A percentile compares a stretch with the other conserved stretches of the same genome.
phyloP scores from a whole-genome alignment of 139 green algal genomes.

The Chlorella vulgaris region DNA sequence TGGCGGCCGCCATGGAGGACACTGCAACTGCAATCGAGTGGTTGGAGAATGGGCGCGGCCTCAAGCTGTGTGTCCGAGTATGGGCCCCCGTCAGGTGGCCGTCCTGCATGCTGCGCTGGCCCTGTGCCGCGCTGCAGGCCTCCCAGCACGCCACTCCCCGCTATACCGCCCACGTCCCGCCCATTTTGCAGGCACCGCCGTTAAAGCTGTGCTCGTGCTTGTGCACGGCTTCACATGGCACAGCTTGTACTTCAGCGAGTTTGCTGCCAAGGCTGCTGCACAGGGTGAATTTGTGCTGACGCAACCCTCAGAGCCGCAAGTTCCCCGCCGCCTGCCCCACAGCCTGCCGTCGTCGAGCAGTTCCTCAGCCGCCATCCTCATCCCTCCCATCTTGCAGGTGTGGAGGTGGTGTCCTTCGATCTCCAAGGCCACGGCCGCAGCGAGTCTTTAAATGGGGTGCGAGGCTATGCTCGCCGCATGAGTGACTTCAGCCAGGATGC shows the following conservation, averaged over 20 bases:
- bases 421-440: background rate
- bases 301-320: no score
- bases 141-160: background rate
- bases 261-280: background rate
- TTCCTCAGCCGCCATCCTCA: background rate
- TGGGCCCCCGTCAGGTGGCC: background rate
- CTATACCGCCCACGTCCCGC: background rate
- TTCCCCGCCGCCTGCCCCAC: background rate
- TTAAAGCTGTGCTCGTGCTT: background rate
- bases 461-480: background rate
- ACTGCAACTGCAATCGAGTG: background rate
- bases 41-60: background rate
- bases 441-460: background rate
- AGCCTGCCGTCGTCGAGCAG: background rate
- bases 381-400: background rate
- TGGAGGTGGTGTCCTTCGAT: background rate
- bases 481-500: background rate
- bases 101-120: background rate
- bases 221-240: background rate
- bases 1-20: background rate
- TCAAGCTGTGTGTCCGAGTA: background rate
- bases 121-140: background rate
- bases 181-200: background rate
- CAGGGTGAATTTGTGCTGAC: background rate
- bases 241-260: background rate